These are phyloP conservation scores for Euphorbia celastroides DNA, from an alignment of 441 rosid species.

Conservation along the genomic window DNA sequence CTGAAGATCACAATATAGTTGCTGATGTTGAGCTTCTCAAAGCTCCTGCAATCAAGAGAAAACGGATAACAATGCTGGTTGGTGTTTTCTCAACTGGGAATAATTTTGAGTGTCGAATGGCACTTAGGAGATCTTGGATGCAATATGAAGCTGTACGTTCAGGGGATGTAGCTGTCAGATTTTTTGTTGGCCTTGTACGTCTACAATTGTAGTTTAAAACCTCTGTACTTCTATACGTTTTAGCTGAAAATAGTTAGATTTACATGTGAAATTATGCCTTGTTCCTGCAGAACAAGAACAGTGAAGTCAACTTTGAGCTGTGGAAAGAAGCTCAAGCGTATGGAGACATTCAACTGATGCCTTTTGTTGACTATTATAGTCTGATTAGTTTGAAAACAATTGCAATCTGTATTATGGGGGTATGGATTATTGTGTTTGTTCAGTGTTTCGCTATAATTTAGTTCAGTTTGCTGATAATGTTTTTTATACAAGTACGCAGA, in stretches of 20 bases:
- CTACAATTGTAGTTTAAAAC: slow-evolving; percentile 10
- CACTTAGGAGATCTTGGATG: slow-evolving; percentile 91
- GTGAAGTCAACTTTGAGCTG: slow-evolving; percentile 65
- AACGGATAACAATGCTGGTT: slow-evolving; percentile 52
- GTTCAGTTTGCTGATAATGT: neutral
- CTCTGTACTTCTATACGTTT: slow-evolving; percentile 1
- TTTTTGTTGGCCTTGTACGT: slow-evolving; percentile 91
- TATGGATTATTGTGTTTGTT: slow-evolving; percentile 22
- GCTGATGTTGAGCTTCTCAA: slow-evolving; percentile 56
- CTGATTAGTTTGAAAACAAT: slow-evolving; percentile 76
- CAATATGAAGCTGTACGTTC: slow-evolving; percentile 65
- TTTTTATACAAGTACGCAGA: slow-evolving; percentile 40
- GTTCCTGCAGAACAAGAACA: slow-evolving; percentile 55
- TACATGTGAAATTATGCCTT: slow-evolving; percentile 4
- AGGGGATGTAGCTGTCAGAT: slow-evolving; percentile 79
- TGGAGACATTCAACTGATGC: slow-evolving; percentile 85
- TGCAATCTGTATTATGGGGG: slow-evolving; percentile 87
- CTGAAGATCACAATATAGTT: slow-evolving; percentile 53
- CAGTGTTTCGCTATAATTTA: neutral
- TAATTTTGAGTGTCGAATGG: slow-evolving; percentile 89
- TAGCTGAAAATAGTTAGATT: too few species aligned
- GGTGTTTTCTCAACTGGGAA: slow-evolving; percentile 94
- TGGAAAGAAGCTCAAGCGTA: slow-evolving; percentile 90
- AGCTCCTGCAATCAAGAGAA: slow-evolving; percentile 50
- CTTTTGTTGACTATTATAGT: slow-evolving; percentile 87